phyloP scores from a whole-genome alignment of 1,284 basidiomycete genomes.

The Fereydounia khargensis region DNA sequence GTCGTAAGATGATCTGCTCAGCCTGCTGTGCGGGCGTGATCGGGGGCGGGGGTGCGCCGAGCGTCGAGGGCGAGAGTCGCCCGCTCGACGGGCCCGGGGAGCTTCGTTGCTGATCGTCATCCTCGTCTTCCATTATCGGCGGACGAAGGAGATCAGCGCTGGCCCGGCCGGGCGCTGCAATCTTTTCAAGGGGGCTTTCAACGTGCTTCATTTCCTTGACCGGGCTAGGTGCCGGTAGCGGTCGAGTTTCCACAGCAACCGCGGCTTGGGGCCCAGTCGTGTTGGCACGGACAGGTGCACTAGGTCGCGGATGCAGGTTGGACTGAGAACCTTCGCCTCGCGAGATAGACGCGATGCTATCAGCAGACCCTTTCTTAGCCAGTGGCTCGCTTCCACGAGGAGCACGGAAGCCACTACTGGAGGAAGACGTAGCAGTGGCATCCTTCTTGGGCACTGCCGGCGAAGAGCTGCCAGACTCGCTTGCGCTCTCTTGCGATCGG shows the following conservation, averaged over 20 bases:
- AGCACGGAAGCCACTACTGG: not conserved
- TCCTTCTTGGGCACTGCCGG: not conserved
- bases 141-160: not conserved
- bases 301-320: constrained; percentile 8
- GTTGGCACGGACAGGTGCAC: constrained; percentile 8
- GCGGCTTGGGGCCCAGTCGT: not conserved
- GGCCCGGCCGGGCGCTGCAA: constrained; percentile 10
- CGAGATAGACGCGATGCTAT: too few relatives aligned
- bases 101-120: not conserved
- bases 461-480: too few relatives aligned
- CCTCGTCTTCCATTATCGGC: not conserved
- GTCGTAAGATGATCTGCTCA: constrained; percentile 44
- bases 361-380: not conserved
- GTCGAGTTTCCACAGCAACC: constrained; percentile 17
- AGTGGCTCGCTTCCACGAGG: not conserved
- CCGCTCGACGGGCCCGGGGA: not conserved
- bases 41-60: constrained; percentile 7
- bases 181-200: constrained; percentile 36
- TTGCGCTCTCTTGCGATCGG: too few relatives aligned
- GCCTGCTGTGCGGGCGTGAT: constrained; percentile 45
- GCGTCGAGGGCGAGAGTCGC: constrained; percentile 1
- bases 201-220: constrained; percentile 19
- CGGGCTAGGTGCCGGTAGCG: constrained; percentile 33
- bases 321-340: too few relatives aligned
- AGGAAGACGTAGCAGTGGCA: not conserved